These are phyloP conservation scores for Colletotrichum eremochloae DNA, from an alignment of 2,329 filamentous ascomycete species.

Conservation along the genomic window DNA sequence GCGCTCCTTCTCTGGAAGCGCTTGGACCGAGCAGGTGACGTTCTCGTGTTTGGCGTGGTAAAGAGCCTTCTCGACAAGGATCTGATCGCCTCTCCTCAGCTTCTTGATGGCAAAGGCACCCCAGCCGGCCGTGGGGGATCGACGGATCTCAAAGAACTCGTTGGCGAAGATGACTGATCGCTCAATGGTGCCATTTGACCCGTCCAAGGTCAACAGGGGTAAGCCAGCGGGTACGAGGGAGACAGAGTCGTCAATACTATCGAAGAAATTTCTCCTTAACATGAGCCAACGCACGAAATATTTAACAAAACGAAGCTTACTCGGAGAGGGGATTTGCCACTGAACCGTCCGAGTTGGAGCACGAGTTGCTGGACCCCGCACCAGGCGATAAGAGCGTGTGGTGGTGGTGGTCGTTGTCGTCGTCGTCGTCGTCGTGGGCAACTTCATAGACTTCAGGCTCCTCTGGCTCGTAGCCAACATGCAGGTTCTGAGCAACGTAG, in stretches of 20 bases:
- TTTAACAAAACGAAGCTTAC: background rate
- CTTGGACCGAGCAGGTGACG: background rate
- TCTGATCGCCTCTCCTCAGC: slow-evolving; percentile 54
- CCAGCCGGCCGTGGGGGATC: slow-evolving; percentile 58
- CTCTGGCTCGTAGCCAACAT: background rate
- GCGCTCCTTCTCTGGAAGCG: slow-evolving; percentile 50
- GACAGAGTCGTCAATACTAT: fast-evolving
- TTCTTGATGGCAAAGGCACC: slow-evolving; percentile 61
- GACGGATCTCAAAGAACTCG: slow-evolving; percentile 55
- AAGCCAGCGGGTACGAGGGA: background rate
- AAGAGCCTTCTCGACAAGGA: slow-evolving; percentile 61
- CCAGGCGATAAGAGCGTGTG: too few species aligned
- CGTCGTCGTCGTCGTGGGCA: background rate
- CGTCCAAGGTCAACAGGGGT: background rate
- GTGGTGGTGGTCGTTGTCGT: background rate
- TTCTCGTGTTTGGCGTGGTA: slow-evolving; percentile 48
- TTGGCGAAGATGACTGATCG: slow-evolving; percentile 51
- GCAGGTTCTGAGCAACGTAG: background rate
- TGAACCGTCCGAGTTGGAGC: background rate
- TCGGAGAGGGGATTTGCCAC: background rate
- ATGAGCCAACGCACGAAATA: background rate
- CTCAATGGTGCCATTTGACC: background rate
- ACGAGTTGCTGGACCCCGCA: background rate
- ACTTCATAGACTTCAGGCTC: background rate
- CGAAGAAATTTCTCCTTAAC: background rate